phyloP scores from a whole-genome alignment of 768 basidiomycete genomes.

The Russula sp. region DNA sequence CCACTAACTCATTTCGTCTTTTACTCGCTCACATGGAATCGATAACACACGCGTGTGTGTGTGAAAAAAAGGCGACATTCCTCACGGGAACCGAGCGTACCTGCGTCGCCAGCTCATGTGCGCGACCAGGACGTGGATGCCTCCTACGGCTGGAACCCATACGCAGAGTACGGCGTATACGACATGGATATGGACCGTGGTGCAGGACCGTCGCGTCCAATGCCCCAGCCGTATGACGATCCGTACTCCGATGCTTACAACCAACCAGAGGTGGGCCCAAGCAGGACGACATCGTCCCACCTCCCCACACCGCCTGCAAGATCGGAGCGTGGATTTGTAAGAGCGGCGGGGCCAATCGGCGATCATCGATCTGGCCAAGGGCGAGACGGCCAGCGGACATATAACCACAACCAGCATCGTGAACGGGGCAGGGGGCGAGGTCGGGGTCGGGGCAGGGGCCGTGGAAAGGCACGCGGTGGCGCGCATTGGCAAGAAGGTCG shows the following conservation, averaged over 20 bases:
- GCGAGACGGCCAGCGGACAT: conserved; percentile 27
- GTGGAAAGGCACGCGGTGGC: conserved; percentile 12
- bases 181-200: conserved; percentile 47
- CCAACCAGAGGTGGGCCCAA: conserved; percentile 4
- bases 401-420: conserved; percentile 19
- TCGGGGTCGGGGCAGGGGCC: conserved; percentile 26
- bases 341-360: conserved; percentile 26
- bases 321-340: conserved; percentile 1
- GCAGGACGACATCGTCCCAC: neutral
- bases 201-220: conserved; percentile 50
- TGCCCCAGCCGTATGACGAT: conserved; percentile 72
- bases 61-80: conserved; percentile 46
- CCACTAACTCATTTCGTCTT: no score
- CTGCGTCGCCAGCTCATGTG: conserved; percentile 42
- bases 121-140: conserved; percentile 49
- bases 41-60: neutral
- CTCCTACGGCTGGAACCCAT: conserved; percentile 50
- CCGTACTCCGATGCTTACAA: conserved; percentile 45
- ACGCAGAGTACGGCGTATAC: conserved; percentile 60
- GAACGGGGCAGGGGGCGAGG: conserved; percentile 21
- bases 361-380: conserved; percentile 30
- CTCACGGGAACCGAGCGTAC: conserved; percentile 41
- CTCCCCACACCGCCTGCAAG: neutral
- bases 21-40: no score
- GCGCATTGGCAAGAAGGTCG: neutral